Percentiles rank a stretch among this genome's conserved stretches.
Evolutionary conservation across 2,329 filamentous ascomycete genomes (phyloP).

Genomic region (Pseudodiploospora longispora): DNA sequence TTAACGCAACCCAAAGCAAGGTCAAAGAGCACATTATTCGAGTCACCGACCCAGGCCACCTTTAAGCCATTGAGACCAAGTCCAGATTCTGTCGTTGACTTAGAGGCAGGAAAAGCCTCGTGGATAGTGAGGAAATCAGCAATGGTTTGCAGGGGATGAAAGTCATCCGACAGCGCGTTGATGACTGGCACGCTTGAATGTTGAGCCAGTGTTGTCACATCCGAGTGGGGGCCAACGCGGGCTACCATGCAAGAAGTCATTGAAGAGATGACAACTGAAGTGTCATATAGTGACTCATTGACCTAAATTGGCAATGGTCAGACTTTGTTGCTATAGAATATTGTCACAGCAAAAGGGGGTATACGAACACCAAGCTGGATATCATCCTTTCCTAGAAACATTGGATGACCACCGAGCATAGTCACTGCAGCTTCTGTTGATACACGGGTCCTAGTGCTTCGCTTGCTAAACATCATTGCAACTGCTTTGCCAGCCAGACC

Average conservation of each 20-base stretch:
- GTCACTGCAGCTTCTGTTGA: conserved; percentile 87
- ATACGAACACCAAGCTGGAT: conserved; percentile 79
- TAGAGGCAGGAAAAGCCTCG: conserved; percentile 58
- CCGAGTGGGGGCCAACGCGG: conserved; percentile 68
- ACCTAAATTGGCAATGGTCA: conserved; percentile 38
- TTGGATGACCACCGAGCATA: conserved; percentile 83
- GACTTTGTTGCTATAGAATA: neutral
- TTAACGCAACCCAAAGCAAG: conserved; percentile 82
- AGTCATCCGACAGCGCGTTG: conserved; percentile 82
- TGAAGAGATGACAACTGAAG: conserved; percentile 84
- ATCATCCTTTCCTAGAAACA: conserved; percentile 94
- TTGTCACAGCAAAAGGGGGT: conserved; percentile 1
- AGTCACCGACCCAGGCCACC: conserved; percentile 92
- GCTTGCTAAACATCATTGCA: conserved; percentile 95
- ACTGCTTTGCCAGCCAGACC: conserved; percentile 70
- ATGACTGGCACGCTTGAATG: conserved; percentile 73
- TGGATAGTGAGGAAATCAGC: conserved; percentile 89
- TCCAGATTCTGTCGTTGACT: conserved; percentile 22
- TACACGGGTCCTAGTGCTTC: conserved; percentile 85
- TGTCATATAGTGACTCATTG: conserved; percentile 94
- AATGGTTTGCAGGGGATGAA: conserved; percentile 89
- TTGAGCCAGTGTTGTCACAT: conserved; percentile 62
- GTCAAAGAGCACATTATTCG: conserved; percentile 95
- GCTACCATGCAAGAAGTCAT: conserved; percentile 82
- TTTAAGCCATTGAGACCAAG: conserved; percentile 77